Conservation (phyloP, 441 rosid genomes). For the Jatropha multifida region DNA sequence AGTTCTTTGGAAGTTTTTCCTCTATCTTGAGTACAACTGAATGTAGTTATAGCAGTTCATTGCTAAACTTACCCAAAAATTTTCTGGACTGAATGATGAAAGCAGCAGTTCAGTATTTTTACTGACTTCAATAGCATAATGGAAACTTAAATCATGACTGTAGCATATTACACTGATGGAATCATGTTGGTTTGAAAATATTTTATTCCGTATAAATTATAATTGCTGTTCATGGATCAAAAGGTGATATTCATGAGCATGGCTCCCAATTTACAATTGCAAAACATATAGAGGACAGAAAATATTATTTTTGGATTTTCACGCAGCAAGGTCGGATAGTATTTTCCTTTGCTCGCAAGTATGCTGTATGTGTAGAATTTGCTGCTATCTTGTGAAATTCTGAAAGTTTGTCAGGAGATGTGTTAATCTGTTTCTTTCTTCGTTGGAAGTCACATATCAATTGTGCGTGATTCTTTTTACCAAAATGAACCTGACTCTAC, state of each 20-base stretch:
- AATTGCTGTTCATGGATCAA: neutral
- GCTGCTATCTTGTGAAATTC: too few relatives aligned
- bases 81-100: neutral
- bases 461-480: neutral
- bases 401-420: too few relatives aligned
- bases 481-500: neutral
- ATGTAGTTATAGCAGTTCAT: neutral
- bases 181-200: neutral
- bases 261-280: too few relatives aligned
- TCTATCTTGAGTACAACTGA: neutral
- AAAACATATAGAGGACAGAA: too few relatives aligned
- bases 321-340: too few relatives aligned
- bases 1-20: neutral
- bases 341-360: too few relatives aligned
- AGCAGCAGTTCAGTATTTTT: too few relatives aligned
- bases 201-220: neutral
- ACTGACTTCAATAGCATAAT: neutral
- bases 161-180: neutral
- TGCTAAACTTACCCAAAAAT: neutral
- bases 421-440: neutral
- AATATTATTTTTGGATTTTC: too few relatives aligned
- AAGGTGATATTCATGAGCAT: neutral
- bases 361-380: too few relatives aligned
- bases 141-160: neutral
- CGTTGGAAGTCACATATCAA: neutral